A percentile compares a stretch with the other conserved stretches of the same genome.
Evolutionary conservation across 2,329 filamentous ascomycete species (phyloP).

Genomic region (Colletotrichum sp.): DNA sequence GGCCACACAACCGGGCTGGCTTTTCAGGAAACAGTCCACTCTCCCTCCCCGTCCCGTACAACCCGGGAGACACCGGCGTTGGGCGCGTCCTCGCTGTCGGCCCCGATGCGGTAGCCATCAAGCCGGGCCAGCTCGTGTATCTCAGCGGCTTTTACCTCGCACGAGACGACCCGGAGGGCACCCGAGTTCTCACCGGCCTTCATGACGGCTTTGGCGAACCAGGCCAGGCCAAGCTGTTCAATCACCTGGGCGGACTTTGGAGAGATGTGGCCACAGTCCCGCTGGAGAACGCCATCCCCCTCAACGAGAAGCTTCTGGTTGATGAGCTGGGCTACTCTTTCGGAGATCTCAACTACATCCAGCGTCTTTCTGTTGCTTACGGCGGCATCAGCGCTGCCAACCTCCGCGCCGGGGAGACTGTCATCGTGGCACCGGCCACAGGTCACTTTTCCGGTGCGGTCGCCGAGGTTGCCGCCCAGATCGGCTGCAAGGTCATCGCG

Average conservation of each 20-base stretch:
- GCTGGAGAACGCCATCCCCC: constrained; percentile 35
- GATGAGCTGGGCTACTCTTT: constrained; percentile 41
- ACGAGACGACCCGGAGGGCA: constrained; percentile 31
- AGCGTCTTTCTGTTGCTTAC: constrained; percentile 43
- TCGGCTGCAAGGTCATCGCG: constrained; percentile 58
- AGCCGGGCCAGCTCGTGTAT: constrained; percentile 37
- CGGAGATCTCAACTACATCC: constrained; percentile 29
- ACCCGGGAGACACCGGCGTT: constrained; percentile 37
- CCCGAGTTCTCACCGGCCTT: constrained; percentile 32
- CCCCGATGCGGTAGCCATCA: constrained; percentile 33
- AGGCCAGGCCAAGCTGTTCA: constrained; percentile 27
- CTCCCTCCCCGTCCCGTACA: constrained; percentile 32
- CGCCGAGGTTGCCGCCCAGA: constrained; percentile 51
- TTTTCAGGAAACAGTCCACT: background rate
- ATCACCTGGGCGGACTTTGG: constrained; percentile 33
- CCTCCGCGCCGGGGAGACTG: constrained; percentile 49
- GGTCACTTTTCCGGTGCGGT: constrained; percentile 54
- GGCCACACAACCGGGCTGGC: background rate
- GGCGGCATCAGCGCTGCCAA: constrained; percentile 48
- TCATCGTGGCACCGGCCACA: constrained; percentile 57
- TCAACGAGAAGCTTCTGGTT: constrained; percentile 33
- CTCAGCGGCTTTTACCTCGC: constrained; percentile 32
- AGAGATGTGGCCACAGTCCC: constrained; percentile 33
- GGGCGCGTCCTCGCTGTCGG: constrained; percentile 38
- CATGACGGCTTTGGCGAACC: constrained; percentile 27